Percentiles rank a stretch among this genome's conserved stretches.
These are phyloP conservation scores for Lactarius sanguifluus DNA, from an alignment of 768 basidiomycete genomes.

Conservation along the genomic window DNA sequence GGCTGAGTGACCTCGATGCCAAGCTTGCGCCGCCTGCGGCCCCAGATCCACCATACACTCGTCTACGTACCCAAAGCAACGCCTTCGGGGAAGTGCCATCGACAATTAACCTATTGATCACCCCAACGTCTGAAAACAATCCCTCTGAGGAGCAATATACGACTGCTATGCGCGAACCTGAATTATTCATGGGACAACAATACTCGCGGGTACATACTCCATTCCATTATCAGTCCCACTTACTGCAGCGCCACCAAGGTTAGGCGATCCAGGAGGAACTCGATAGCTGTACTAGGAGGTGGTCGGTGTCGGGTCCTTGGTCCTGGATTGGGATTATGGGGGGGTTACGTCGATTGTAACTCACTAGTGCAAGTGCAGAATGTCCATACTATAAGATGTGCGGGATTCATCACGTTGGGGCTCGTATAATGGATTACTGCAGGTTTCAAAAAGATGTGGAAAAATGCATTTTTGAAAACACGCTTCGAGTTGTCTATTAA, in stretches of 20 bases:
- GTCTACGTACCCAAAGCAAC: background rate
- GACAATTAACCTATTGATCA: background rate
- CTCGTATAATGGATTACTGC: background rate
- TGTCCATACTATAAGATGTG: background rate
- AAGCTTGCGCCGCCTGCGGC: background rate
- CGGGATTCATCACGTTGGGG: background rate
- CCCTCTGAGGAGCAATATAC: background rate
- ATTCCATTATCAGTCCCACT: background rate
- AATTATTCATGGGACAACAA: background rate
- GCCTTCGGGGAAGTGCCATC: background rate
- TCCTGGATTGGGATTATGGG: background rate
- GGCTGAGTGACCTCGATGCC: conserved; percentile 6
- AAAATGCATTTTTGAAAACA: no score
- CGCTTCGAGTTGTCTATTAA: no score
- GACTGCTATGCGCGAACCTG: background rate
- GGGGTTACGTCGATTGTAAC: background rate
- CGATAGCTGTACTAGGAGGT: background rate
- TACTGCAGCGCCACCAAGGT: background rate
- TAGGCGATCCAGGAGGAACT: background rate
- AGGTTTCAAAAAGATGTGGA: no score
- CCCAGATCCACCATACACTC: background rate
- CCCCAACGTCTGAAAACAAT: background rate
- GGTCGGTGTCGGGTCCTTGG: background rate
- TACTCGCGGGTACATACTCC: conserved; percentile 4
- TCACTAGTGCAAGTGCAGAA: background rate